Evolutionary conservation across 2,329 filamentous ascomycete species (phyloP), one percentile per base, ranked within the genome.

Genomic region (Beauveria medogensis): DNA sequence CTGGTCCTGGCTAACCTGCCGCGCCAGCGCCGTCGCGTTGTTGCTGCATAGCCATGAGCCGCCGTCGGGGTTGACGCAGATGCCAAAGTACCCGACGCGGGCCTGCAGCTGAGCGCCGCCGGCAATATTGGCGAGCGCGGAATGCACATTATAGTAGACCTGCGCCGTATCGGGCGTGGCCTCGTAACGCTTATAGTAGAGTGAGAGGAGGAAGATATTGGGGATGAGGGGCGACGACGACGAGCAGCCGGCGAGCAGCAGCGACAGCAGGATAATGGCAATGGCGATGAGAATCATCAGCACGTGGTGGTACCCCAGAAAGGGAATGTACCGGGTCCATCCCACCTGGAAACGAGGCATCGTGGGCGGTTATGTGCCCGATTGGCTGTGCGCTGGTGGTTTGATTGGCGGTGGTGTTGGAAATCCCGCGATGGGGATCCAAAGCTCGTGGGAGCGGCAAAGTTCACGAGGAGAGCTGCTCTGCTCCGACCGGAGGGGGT

Each of bases 231-330:
- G 94, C 56, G 93, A 97, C 46, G 93, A 96, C 10, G 93, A 97
- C 5, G 94, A 97, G 77, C 94, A 99, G 69, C 94, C 94, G 70
- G 94, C 93, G 67, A 99, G 81, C 69, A 99, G 79, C 65, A 99
- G 84, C 68, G 94, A 97, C 67, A 99, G 82, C 72, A 99, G 80
- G 74, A 99, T 96, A 70, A 99, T 96, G 51, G 92, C 85, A 62
- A 97, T 80, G 60, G 90, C 92, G 71, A 99, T 96, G 67, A 99
- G 79, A 69, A 99, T 91, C 94, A 99, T 99, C 74, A 99, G 84
- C 66, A 97, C 89, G 85, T 99, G 85, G 72, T 88, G 86, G 70
- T 88, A 88, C 66, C 86, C 86, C 62, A 89, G 79, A 71, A 89
- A 88, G 67, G 86, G 86, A 72, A 89, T 77, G 68, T 82, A 84